Conservation (phyloP, 164 flowering plant species). For the Stephania cephalantha region DNA sequence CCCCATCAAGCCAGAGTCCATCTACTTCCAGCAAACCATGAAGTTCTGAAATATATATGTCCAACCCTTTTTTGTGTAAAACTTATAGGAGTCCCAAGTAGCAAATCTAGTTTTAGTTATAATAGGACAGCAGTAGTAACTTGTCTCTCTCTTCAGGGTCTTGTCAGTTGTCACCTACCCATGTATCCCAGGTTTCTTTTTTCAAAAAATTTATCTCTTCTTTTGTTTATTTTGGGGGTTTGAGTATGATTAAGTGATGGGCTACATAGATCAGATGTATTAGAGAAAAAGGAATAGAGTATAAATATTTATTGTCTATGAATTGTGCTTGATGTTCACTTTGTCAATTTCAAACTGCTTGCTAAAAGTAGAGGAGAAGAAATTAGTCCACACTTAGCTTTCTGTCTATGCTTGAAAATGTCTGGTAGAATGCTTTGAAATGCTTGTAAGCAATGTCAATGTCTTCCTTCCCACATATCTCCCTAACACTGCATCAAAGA, state of each 20-base stretch:
- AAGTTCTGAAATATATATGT: not conserved
- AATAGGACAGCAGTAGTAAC: conserved; percentile 11
- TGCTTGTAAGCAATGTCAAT: conserved; percentile 77
- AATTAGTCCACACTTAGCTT: conserved; percentile 57
- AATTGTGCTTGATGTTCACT: not conserved
- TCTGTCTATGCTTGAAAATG: conserved; percentile 72
- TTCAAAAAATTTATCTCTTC: not conserved
- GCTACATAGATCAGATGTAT: conserved; percentile 8
- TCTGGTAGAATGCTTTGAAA: conserved; percentile 77
- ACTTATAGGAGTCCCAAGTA: conserved; percentile 4
- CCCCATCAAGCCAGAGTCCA: conserved; percentile 28
- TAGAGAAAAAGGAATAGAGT: conserved; percentile 16
- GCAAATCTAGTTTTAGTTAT: conserved; percentile 13
- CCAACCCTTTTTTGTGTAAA: conserved; percentile 12
- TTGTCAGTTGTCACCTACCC: conserved; percentile 8
- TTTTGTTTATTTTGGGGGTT: conserved; percentile 8
- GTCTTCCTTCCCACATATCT: conserved; percentile 87
- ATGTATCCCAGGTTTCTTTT: conserved; percentile 3
- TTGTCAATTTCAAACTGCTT: not conserved
- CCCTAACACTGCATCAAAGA: conserved; percentile 60
- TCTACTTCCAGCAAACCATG: conserved; percentile 19
- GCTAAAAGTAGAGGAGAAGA: not conserved
- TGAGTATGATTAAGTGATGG: conserved; percentile 8
- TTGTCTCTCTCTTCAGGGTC: conserved; percentile 8
- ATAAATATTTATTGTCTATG: conserved; percentile 2